Conservation (phyloP, 176 grass and related monocot species). For the Miscanthus lutarioriparius region DNA sequence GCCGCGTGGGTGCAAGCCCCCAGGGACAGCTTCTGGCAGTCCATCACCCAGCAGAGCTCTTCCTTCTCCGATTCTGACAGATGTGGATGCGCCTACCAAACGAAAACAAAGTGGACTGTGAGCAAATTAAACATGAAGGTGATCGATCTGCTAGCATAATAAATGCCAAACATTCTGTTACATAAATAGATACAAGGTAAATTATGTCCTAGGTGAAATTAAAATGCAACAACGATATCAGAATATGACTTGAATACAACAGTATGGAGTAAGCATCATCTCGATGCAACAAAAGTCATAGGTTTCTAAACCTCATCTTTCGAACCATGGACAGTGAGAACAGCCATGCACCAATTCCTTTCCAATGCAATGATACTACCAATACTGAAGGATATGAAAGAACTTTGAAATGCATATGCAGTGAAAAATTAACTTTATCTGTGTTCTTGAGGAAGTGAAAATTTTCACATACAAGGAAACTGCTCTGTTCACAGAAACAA, state of each 20-base stretch:
- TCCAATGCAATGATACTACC: not conserved
- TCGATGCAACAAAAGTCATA: not conserved
- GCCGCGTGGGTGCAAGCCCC: constrained; percentile 84
- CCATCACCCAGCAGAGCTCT: constrained; percentile 68
- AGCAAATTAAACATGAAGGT: not conserved
- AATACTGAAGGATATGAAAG: constrained; percentile 6
- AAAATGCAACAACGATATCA: not conserved
- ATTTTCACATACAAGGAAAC: too few relatives aligned
- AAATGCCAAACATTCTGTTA: not conserved
- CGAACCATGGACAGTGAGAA: not conserved
- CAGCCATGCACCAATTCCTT: not conserved
- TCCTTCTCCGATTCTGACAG: constrained; percentile 63
- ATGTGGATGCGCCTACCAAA: constrained; percentile 60
- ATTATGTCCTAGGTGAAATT: not conserved
- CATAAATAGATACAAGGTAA: not conserved
- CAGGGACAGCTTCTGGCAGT: constrained; percentile 84
- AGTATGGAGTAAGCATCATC: not conserved
- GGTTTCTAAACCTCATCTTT: not conserved
- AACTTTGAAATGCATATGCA: not conserved
- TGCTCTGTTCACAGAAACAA: too few relatives aligned
- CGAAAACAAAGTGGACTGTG: not conserved
- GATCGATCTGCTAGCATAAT: not conserved
- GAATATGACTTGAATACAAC: not conserved
- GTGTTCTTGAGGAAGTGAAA: not conserved
- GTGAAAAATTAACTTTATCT: not conserved